phyloP scores from a whole-genome alignment of 164 flowering plant species.

The Annona squamosa region DNA sequence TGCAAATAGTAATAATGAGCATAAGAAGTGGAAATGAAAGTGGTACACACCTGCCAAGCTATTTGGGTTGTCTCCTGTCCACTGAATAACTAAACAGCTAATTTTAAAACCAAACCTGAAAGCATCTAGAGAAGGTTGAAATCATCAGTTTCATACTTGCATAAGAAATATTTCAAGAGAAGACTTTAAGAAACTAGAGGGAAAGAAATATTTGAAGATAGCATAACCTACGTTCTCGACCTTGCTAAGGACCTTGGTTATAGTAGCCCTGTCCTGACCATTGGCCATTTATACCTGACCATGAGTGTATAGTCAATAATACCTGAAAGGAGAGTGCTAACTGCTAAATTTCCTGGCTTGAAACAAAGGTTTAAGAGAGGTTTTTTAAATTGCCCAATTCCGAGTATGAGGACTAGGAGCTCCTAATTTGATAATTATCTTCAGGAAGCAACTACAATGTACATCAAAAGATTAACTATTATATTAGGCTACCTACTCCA shows the following conservation, averaged over 20 bases:
- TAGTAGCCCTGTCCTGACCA: background rate
- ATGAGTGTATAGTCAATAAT: background rate
- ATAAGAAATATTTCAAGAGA: background rate
- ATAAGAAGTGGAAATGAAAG: too few relatives aligned
- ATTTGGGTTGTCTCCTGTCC: conserved; percentile 99
- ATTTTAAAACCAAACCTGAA: conserved; percentile 67
- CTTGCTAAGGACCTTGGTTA: background rate
- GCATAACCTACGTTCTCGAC: background rate
- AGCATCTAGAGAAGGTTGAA: conserved; percentile 1
- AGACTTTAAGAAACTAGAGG: background rate
- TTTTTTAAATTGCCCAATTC: background rate
- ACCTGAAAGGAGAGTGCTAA: background rate
- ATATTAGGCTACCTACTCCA: too few relatives aligned
- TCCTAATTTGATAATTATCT: background rate
- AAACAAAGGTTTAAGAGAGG: background rate
- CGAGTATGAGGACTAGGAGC: background rate
- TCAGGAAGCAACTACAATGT: too few relatives aligned
- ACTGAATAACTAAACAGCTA: conserved; percentile 73
- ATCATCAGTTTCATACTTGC: background rate
- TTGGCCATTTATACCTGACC: background rate
- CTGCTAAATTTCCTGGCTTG: background rate
- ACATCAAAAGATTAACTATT: too few relatives aligned
- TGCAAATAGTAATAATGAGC: too few relatives aligned
- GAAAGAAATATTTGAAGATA: background rate
- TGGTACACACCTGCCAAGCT: conserved; percentile 74